Conservation (phyloP, 805 yeast genomes). For the Saccharomyces paradoxus region DNA sequence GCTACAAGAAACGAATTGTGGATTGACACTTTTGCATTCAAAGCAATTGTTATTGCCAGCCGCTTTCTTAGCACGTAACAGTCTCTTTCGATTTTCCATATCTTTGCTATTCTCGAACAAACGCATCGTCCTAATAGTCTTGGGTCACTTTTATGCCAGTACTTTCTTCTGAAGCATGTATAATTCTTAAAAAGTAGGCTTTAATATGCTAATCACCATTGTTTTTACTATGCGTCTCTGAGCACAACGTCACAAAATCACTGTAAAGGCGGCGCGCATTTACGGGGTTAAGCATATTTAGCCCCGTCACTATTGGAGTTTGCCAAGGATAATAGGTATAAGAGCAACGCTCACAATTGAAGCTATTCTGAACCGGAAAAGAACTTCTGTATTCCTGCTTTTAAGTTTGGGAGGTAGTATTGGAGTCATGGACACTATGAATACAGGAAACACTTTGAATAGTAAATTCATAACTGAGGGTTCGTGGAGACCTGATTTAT, state of each 20-base stretch:
- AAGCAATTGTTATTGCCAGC: slow-evolving; percentile 84
- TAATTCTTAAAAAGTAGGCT: neutral
- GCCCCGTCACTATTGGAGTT: neutral
- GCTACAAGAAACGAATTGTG: slow-evolving; percentile 99
- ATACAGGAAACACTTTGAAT: slow-evolving; percentile 26
- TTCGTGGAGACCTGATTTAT: slow-evolving; percentile 51
- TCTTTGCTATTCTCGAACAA: slow-evolving; percentile 31
- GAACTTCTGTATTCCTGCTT: neutral
- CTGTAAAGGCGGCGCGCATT: neutral
- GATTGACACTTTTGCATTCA: slow-evolving; percentile 92
- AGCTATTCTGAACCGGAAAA: neutral
- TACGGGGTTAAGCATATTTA: neutral
- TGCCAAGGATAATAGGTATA: neutral
- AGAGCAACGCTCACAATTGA: neutral
- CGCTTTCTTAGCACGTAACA: slow-evolving; percentile 65
- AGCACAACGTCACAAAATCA: neutral
- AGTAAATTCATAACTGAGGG: slow-evolving; percentile 23
- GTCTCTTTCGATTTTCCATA: slow-evolving; percentile 81
- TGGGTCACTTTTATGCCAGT: neutral
- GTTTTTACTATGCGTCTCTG: neutral
- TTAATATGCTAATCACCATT: neutral
- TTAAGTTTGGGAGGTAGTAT: neutral
- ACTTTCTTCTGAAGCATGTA: neutral
- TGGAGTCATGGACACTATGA: neutral
- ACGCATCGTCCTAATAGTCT: neutral